Base-by-base conservation (phyloP, 2,329 filamentous ascomycete genomes). In the Colletotrichum phormii region DNA sequence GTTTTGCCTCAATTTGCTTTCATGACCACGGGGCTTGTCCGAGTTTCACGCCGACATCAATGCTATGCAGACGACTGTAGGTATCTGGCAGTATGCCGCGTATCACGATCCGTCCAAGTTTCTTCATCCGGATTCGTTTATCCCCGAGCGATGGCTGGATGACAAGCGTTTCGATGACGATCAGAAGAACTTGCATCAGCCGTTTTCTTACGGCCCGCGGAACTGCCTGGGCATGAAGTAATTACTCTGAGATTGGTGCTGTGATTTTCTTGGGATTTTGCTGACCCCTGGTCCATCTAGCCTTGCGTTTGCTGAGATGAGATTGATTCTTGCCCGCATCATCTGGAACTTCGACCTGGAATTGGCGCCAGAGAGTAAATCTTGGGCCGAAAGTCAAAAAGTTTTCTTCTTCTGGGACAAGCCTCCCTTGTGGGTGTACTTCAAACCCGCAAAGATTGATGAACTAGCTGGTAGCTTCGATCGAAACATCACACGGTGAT, bases 251-350 rank as follows among this genome's bases (percentile, higher is more conserved):
- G 26, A 29, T 29, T 29, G 3, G 26, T 4, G 26, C 26, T 5
- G 26, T 29, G 26, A 29, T 29, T 5, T 4, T 29, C 4, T 29
- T 29, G 3, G 26, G 26, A 29, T 4, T 29, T 29, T 5, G 4
- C 26, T 29, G 26, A 29, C 26, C 26, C 26, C 26, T 5, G 26
- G 26, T 4, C 26, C 26, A 29, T 3, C 6, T 4, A 87, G 84
- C 71, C 79, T 89, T 59, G 86, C 86, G 3, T 87, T 86, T 58
- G 81, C 84, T n/a, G 86, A 89, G 76, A 86, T 88, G 83, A 81
- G 86, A 3, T 75, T 87, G 3, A 84, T 88, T 55, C 76, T 89
- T 5, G 83, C 85, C 0, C 83, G 82, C 1, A 74, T 89, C 11
- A 74, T 89, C 0, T 89, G 82, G 77, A 85, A 85, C 64, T 89